Base-by-base conservation (phyloP, 2,329 filamentous ascomycete species). In the Aspergillus flavus region DNA sequence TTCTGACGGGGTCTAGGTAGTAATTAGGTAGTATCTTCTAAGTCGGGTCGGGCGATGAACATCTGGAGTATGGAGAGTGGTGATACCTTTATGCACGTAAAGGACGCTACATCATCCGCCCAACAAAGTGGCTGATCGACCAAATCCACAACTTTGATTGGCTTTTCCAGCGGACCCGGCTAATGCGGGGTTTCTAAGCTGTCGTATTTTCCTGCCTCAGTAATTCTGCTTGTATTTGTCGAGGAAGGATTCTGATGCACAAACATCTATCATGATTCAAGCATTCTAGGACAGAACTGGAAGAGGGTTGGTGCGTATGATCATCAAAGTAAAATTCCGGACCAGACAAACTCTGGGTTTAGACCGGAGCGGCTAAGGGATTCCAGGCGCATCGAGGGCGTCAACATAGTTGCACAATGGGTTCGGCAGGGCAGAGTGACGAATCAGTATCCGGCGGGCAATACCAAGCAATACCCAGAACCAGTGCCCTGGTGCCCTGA, bases 381-480 rank as follows among this genome's bases (percentile, higher is more conserved):
- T 23, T 55, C 52, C 30, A 39, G 34, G n/a, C 52, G 21, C n/a
- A 12, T 39, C n/a, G 32, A 55, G 11, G n/a, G n/a, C 11, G 12
- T 23, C 4, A 9, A 7, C 26, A 12, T 19, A 9, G 52, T 54
- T 54, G 12, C 30, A 55, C 52, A 39, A 14, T 21, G 28, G 28
- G n/a, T 55, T 55, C 30, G 52, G 52, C 32, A 39, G 34, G 32
- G 6, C 23, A 54, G 19, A 36, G 32, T 28, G 61, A 62, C 53
- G 41, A 59, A 53, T 52, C 57, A 55, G 14, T 39, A 2, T 2
- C 28, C 16, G 12, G 32, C 21, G 10, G 57, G 28, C 11, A 39
- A 19, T 64, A 64, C 63, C 57, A 62, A 64, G 59, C 62, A 63
- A 63, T 59, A 62, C 61, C 52, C 57, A 32, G 62, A 52, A 58